Evolutionary conservation across 2,329 filamentous ascomycete genomes (phyloP).

Genomic region (Penicillium paneum): DNA sequence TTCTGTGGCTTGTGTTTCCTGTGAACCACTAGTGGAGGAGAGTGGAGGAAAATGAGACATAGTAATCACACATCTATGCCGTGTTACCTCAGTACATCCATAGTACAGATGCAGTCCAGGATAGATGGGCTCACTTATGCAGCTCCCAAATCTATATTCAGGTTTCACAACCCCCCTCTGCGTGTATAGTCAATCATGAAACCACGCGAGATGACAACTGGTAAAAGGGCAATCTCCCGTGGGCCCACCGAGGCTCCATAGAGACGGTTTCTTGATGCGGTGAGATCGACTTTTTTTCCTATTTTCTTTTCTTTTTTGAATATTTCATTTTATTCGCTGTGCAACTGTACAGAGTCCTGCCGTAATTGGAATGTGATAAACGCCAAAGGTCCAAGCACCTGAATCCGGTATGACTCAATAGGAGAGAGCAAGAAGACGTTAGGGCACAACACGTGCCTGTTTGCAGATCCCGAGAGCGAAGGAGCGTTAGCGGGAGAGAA

Average conservation of each 20-base stretch:
- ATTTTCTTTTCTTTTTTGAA: conserved; percentile 1
- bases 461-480: conserved; percentile 15
- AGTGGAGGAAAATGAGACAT: conserved; percentile 5
- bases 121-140: not conserved
- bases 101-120: not conserved
- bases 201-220: conserved; percentile 26
- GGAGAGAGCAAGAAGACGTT: not conserved
- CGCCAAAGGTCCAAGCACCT: not conserved
- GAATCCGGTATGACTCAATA: not conserved
- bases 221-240: conserved; percentile 28
- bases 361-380: not conserved
- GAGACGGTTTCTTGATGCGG: conserved; percentile 22
- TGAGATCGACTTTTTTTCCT: conserved; percentile 10
- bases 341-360: not conserved
- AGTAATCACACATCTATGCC: not conserved
- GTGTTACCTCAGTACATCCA: not conserved
- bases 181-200: conserved; percentile 20
- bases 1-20: conserved; percentile 8
- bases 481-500: not conserved
- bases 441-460: conserved; percentile 5
- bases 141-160: not conserved
- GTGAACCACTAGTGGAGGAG: conserved; percentile 15
- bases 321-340: not conserved
- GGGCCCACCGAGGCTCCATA: conserved; percentile 25
- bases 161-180: conserved; percentile 13